A percentile compares a stretch with the other conserved stretches of the same genome.
Evolutionary conservation across 1,139 yeast genomes (phyloP).

Genomic region (Eremothecium gossypii): DNA sequence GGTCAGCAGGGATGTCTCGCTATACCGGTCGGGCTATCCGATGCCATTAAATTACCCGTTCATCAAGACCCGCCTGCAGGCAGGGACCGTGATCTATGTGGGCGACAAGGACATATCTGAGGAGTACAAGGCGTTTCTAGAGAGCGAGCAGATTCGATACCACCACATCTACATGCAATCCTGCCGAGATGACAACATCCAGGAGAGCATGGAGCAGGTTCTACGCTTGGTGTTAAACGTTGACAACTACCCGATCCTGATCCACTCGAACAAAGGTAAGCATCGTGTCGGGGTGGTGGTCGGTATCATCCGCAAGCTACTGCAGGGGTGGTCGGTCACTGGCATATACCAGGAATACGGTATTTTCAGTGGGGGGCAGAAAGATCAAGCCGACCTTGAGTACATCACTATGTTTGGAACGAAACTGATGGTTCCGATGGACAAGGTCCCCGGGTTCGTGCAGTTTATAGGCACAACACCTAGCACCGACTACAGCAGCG

Average conservation of each 20-base stretch:
- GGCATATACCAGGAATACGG: conserved; percentile 92
- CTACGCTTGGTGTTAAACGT: conserved; percentile 55
- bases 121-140: conserved; percentile 57
- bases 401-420: conserved; percentile 32
- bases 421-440: conserved; percentile 7
- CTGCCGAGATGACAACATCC: conserved; percentile 66
- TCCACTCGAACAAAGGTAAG: conserved; percentile 92
- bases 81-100: conserved; percentile 72
- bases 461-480: background rate
- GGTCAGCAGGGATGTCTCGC: conserved; percentile 51
- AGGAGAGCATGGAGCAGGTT: conserved; percentile 50
- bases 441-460: conserved; percentile 9
- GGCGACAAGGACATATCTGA: conserved; percentile 61
- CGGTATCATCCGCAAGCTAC: conserved; percentile 72
- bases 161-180: conserved; percentile 58
- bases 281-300: conserved; percentile 89
- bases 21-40: conserved; percentile 91
- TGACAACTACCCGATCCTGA: conserved; percentile 73
- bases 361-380: conserved; percentile 77
- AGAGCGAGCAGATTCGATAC: conserved; percentile 45
- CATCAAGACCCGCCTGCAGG: conserved; percentile 49
- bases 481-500: too few relatives aligned
- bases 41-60: conserved; percentile 77
- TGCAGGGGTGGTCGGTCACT: conserved; percentile 90
- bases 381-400: conserved; percentile 85